Percentiles rank a stretch among this genome's conserved stretches.
phyloP scores from a whole-genome alignment of 2,329 filamentous ascomycete genomes.

The Aspergillus alliaceus region DNA sequence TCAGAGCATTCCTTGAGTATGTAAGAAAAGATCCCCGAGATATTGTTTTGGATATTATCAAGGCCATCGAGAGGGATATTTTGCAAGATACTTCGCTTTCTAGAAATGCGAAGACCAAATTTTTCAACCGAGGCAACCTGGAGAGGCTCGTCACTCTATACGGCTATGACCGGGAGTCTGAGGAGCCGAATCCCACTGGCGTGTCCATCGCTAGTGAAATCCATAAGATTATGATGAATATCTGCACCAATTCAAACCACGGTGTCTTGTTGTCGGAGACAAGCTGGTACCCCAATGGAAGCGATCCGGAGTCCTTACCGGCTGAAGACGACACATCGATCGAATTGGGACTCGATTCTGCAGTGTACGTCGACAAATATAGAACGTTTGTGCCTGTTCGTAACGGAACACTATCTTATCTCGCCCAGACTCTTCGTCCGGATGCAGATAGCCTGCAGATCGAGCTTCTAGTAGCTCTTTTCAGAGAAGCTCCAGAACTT shows the following conservation, averaged over 20 bases:
- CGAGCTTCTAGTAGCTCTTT: conserved; percentile 77
- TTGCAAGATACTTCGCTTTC: conserved; percentile 73
- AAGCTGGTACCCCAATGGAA: conserved; percentile 79
- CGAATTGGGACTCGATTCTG: conserved; percentile 67
- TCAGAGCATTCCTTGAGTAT: conserved; percentile 71
- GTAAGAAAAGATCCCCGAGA: conserved; percentile 76
- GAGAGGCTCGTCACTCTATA: conserved; percentile 72
- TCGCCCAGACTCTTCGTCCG: conserved; percentile 76
- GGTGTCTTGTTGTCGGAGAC: conserved; percentile 75
- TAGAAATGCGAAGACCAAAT: conserved; percentile 69
- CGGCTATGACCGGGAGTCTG: conserved; percentile 48
- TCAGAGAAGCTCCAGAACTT: conserved; percentile 78
- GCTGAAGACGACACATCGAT: conserved; percentile 51
- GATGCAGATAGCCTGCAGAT: conserved; percentile 80
- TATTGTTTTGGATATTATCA: conserved; percentile 72
- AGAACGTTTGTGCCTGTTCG: conserved; percentile 68
- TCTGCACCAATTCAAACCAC: conserved; percentile 71
- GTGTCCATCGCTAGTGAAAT: conserved; percentile 65
- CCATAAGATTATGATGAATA: conserved; percentile 71
- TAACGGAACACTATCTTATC: conserved; percentile 76
- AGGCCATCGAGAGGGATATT: conserved; percentile 67
- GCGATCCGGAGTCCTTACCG: conserved; percentile 58
- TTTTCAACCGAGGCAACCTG: conserved; percentile 74
- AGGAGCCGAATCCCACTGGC: conserved; percentile 46
- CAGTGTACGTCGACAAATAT: conserved; percentile 69